Evolutionary conservation across 306 rosid species (phyloP), one percentile per base, ranked within the genome.

Genomic region (Luffa acutangula): DNA sequence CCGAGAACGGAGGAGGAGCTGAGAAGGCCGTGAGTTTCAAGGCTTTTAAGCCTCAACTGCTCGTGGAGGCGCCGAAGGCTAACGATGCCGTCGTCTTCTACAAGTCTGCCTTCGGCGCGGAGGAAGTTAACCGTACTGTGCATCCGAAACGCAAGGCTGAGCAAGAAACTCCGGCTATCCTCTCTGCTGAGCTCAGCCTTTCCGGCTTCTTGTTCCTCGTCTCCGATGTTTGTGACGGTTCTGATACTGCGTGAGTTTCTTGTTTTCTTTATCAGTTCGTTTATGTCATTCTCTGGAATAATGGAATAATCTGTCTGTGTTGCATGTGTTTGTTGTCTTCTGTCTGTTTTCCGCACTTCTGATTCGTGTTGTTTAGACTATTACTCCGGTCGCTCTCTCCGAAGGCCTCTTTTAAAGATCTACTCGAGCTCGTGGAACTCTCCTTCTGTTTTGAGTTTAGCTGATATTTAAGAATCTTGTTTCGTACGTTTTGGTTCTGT

Each of bases 91-190:
- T 94, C 20, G 20, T 7, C 85, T 94, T 92, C 89, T 94, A 92
- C 85, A 89, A 90, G 85, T 73, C 86, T 0, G 98, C 88, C 17
- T 92, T 90, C 20, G 98, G 91, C 1, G 98, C 97, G 0, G 93
- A 85, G 49, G 98, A 94, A 79, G 79, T 89, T 42, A 12, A 81
- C 63, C 97, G 94, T 17, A 39, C 83, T 9, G 3, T 83, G 41
- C 82, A 88, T 79, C 80, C 96, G 4, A 94, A 94, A 86, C 96
- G 98, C 57, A 94, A 94, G 86, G 96, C 97, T 0, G 98, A 89
- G 33, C 97, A 87, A 5, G 98, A 94, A 79, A 80, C 66, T 5
- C 96, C 94, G 39, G 89, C 81, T 80, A 77, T 94, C 6, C 88
- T 85, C 80, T 86, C 84, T 0, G 96, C 91, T 13, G 85, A 89